Evolutionary conservation across 2,329 filamentous ascomycete species (phyloP), one percentile per base, ranked within the genome.

Genomic region (Aspergillus sp.): DNA sequence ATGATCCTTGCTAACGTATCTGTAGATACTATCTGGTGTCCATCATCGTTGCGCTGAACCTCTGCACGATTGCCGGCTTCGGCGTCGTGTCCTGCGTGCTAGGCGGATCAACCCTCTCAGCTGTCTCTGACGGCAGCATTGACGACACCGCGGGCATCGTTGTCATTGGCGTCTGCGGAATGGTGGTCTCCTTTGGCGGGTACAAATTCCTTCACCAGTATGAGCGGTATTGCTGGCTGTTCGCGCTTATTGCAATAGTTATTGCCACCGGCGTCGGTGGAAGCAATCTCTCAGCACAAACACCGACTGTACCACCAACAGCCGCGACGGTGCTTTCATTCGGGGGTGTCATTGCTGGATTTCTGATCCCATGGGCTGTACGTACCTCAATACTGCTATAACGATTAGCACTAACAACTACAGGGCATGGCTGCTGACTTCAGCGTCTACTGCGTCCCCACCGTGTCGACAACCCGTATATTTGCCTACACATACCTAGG

Each of bases 191-290:
- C 3, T 55, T 58, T n/a, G 56, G 56, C 8, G 56, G 56, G 8
- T 58, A 58, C 21, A 58, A 39, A 14, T 58, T 58, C 23, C 46
- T 58, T 2, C 56, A 58, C 8, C 56, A 58, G 19, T 55, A 55
- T n/a, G 56, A 58, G 52, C 56, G 56, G 9, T 58, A 58, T 43
- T 58, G 52, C 41, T 58, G 56, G 56, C 23, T 52, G 4, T 55
- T 58, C 23, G 51, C 56, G 2, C 46, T 58, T 6, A 27, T 58
- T 9, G 56, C 56, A 1, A 58, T 55, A 23, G 23, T 55, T 7
- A 55, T 58, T 14, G 52, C 56, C 2, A 58, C 56, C 1, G 56
- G 56, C 8, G 56, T 55, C 11, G 56, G 56, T 7, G 56, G 56
- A 37, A 52, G 40, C 5, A 23, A 46, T 11, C 43, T 58, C 2